Evolutionary conservation across 2,329 filamentous ascomycete genomes (phyloP).

Genomic region (Colletotrichum sidae): DNA sequence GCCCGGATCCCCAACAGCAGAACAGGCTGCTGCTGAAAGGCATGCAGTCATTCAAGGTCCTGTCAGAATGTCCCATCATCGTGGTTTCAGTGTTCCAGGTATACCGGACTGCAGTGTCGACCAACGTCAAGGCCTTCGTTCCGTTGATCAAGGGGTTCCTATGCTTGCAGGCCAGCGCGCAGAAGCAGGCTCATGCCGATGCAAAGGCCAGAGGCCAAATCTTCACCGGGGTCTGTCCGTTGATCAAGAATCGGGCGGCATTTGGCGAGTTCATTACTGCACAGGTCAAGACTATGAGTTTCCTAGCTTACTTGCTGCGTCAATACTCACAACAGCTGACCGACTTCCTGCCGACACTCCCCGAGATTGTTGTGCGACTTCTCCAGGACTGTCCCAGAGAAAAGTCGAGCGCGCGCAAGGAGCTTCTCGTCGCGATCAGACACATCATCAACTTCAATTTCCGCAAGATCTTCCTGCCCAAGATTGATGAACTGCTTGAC

Average conservation of each 20-base stretch:
- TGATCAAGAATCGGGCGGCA: slow-evolving; percentile 91
- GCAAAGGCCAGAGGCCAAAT: slow-evolving; percentile 82
- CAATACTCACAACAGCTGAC: slow-evolving; percentile 88
- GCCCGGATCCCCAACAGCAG: slow-evolving; percentile 83
- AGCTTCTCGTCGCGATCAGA: slow-evolving; percentile 93
- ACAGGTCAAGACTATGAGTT: slow-evolving; percentile 99
- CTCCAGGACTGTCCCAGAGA: slow-evolving; percentile 95
- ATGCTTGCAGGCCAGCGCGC: slow-evolving; percentile 88
- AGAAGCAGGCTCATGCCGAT: slow-evolving; percentile 90
- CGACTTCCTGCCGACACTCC: slow-evolving; percentile 88
- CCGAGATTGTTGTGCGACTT: slow-evolving; percentile 89
- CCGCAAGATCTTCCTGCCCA: slow-evolving; percentile 90
- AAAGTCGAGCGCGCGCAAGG: slow-evolving; percentile 93
- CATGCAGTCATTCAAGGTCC: slow-evolving; percentile 98
- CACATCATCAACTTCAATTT: slow-evolving; percentile 99
- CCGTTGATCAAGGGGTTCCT: slow-evolving; percentile 93
- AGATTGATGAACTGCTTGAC: slow-evolving; percentile 95
- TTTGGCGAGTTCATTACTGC: slow-evolving; percentile 98
- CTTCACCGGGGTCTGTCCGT: slow-evolving; percentile 92
- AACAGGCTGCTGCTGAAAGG: slow-evolving; percentile 86
- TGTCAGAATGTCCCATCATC: slow-evolving; percentile 98
- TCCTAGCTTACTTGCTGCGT: slow-evolving; percentile 90
- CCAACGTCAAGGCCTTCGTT: slow-evolving; percentile 92
- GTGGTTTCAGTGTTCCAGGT: slow-evolving; percentile 98
- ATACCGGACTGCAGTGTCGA: slow-evolving; percentile 80